Evolutionary conservation across 441 rosid genomes (phyloP).

Genomic region (Pelargonium cotyledonis): DNA sequence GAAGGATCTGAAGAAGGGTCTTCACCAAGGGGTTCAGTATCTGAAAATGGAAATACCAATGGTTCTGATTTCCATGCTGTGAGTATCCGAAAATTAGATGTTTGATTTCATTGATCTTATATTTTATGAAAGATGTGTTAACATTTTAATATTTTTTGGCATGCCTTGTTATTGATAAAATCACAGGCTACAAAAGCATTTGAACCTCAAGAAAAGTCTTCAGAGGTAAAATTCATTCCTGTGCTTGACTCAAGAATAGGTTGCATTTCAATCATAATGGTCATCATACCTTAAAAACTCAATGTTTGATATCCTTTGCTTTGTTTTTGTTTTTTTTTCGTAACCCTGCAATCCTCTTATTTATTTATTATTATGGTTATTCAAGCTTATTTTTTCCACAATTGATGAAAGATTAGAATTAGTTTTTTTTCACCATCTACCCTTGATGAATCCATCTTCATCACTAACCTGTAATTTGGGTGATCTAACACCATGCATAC

Average conservation of each 20-base stretch:
- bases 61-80: conserved; percentile 46
- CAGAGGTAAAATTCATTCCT: conserved; percentile 39
- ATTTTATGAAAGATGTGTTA: not conserved
- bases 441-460: not conserved
- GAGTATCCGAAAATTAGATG: conserved; percentile 20
- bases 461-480: not conserved
- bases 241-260: not conserved
- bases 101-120: conserved; percentile 2
- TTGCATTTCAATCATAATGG: conserved; percentile 10
- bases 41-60: conserved; percentile 44
- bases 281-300: not conserved
- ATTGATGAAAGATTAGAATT: not conserved
- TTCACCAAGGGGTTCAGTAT: conserved; percentile 56
- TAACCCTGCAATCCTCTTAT: not conserved
- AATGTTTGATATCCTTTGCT: not conserved
- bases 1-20: conserved; percentile 78
- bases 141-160: conserved; percentile 9
- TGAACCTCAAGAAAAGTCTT: conserved; percentile 45
- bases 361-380: not conserved
- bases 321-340: not conserved
- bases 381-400: not conserved
- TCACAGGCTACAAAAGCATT: conserved; percentile 41
- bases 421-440: not conserved
- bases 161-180: conserved; percentile 23
- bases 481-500: not conserved